Evolutionary conservation across 2,329 filamentous ascomycete genomes (phyloP), one percentile per base, ranked within the genome.

Genomic region (Phialophora tarda): DNA sequence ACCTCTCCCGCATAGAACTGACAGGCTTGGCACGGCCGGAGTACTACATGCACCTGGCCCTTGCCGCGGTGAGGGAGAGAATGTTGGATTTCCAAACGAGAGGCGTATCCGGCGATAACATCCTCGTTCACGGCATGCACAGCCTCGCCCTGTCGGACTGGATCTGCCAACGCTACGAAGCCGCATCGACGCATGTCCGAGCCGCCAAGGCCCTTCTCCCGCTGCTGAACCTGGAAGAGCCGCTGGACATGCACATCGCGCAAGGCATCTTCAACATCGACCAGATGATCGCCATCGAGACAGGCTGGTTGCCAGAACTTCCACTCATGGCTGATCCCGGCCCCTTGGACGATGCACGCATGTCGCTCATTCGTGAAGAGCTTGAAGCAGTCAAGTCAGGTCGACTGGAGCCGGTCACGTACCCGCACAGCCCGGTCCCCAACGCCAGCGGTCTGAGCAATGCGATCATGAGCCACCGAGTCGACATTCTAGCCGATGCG

Each of bases 141-240:
- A 28, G 48, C 23, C 64, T 66, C 34, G 64, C 64, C 4, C 41
- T 66, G 3, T 58, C 64, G 44, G 64, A 61, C 21, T 66, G 59
- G 48, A 66, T 62, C n/a, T 62, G 51, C 28, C 64, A 66, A 51
- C 64, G 44, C 23, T 66, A 57, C 44, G 64, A 66, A 24, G 64
- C 51, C 14, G 64, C 64, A 7, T 53, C 59, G 26, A 59, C 41
- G 6, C 64, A 66, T 50, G 32, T 66, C 10, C 64, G 54, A 38
- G 64, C 64, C 4, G 59, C 38, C 12, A 62, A 62, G 28, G 47
- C 30, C 7, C 58, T 66, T 4, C 41, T 66, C 11, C 51, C 30
- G 21, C 32, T 62, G 11, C 41, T 58, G 4, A 41, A 62, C 48
- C 44, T 50, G 24, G 23, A 48, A 6, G 58, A 66, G 14, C 59